phyloP scores from a whole-genome alignment of 176 grass and related monocot genomes.

The Oryza glumipatula region DNA sequence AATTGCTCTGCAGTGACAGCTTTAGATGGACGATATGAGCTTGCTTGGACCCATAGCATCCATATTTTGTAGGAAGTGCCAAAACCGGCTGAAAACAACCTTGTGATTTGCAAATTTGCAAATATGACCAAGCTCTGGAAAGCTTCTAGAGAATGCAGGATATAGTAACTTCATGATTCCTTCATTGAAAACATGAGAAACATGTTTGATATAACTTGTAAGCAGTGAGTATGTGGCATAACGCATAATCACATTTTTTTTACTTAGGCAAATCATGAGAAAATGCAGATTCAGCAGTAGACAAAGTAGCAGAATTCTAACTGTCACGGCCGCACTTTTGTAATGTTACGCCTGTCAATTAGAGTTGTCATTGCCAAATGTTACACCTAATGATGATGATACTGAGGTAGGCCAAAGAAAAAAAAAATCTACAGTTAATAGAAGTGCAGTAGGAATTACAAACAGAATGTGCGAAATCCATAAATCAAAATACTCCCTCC shows the following conservation, averaged over 20 bases:
- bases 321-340: too few species aligned
- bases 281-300: too few species aligned
- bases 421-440: constrained; percentile 40
- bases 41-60: constrained; percentile 86
- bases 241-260: too few species aligned
- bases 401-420: constrained; percentile 31
- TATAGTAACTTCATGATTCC: constrained; percentile 76
- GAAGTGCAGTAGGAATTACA: constrained; percentile 25
- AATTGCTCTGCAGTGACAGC: constrained; percentile 58
- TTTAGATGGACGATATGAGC: constrained; percentile 64
- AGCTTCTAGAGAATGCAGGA: constrained; percentile 65
- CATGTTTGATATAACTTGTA: constrained; percentile 48
- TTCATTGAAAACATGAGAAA: constrained; percentile 77
- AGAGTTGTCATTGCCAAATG: constrained; percentile 77
- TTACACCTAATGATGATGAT: constrained; percentile 57
- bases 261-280: too few species aligned
- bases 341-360: constrained; percentile 3
- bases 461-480: constrained; percentile 13
- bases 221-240: too few species aligned
- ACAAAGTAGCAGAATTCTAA: too few species aligned
- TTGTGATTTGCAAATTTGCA: constrained; percentile 84
- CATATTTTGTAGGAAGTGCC: constrained; percentile 86
- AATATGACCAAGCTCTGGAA: constrained; percentile 82
- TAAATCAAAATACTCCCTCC: not conserved
- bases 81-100: constrained; percentile 68